These are phyloP conservation scores for Phytopythium aichiense DNA, from an alignment of 352 stramenopile species.

Conservation along the genomic window DNA sequence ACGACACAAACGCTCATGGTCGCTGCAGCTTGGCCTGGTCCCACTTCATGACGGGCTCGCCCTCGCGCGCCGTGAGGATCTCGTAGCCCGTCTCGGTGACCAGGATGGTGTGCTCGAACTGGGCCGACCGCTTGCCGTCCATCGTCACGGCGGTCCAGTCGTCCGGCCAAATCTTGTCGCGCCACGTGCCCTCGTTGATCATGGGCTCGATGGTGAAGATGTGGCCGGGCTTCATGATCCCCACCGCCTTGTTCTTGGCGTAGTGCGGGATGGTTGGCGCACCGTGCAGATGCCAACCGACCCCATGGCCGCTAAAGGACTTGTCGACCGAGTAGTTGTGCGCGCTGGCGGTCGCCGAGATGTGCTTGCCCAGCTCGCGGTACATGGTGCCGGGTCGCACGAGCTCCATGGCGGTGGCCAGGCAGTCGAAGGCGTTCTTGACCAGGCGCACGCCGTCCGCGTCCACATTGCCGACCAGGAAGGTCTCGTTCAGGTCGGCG, in stretches of 20 bases:
- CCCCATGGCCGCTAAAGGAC: constrained; percentile 97
- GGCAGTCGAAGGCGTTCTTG: constrained; percentile 92
- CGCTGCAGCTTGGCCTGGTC: constrained; percentile 68
- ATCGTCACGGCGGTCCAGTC: constrained; percentile 96
- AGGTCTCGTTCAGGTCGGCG: constrained; percentile 97
- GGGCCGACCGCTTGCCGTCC: constrained; percentile 93
- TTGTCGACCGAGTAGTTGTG: constrained; percentile 91
- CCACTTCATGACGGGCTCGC: constrained; percentile 79
- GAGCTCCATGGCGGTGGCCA: constrained; percentile 72
- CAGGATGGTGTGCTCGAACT: constrained; percentile 96
- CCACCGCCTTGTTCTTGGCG: constrained; percentile 95
- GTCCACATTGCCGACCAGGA: constrained; percentile 95
- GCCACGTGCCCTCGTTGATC: constrained; percentile 93
- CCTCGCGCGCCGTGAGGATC: constrained; percentile 90
- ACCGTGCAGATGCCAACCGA: constrained; percentile 96
- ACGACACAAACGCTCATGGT: background rate
- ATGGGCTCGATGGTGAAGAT: constrained; percentile 99
- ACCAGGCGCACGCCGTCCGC: constrained; percentile 87
- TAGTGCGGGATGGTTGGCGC: constrained; percentile 97
- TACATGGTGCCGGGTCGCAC: constrained; percentile 94
- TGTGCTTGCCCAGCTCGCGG: constrained; percentile 91
- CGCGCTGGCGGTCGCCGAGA: constrained; percentile 75
- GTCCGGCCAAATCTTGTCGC: constrained; percentile 92
- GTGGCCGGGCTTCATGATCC: constrained; percentile 94
- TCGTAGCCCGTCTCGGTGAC: constrained; percentile 96